phyloP scores from a whole-genome alignment of 345 rosid genomes.

The Hevea brasiliensis region DNA sequence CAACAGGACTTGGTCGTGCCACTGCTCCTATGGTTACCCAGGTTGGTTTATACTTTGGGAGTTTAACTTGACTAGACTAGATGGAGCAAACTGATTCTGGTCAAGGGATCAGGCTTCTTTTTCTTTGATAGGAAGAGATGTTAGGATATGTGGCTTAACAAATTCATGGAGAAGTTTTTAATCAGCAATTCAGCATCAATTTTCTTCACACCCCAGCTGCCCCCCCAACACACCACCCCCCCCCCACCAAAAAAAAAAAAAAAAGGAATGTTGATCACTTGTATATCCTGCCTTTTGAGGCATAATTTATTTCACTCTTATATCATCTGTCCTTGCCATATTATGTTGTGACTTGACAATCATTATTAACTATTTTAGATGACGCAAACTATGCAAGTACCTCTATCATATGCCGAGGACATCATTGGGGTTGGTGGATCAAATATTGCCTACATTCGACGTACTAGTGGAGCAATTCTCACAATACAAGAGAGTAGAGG shows the following conservation, averaged over 20 bases:
- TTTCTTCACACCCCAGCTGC: too few relatives aligned
- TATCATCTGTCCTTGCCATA: not conserved
- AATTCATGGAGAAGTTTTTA: not conserved
- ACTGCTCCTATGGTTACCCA: constrained; percentile 38
- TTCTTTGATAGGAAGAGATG: not conserved
- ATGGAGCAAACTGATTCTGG: not conserved
- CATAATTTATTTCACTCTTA: not conserved
- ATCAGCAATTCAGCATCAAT: too few relatives aligned
- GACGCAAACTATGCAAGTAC: constrained; percentile 39
- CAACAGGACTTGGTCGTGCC: constrained; percentile 30
- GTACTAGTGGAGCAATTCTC: constrained; percentile 34
- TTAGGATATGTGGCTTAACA: not conserved
- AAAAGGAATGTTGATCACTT: not conserved
- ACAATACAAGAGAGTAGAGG: constrained; percentile 34
- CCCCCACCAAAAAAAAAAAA: too few relatives aligned
- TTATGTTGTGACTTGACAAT: not conserved
- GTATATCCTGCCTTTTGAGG: not conserved
- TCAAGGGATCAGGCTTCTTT: not conserved
- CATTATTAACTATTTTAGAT: constrained; percentile 19
- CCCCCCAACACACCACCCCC: too few relatives aligned
- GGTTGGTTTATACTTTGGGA: constrained; percentile 26
- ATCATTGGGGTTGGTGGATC: constrained; percentile 39
- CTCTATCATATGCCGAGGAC: constrained; percentile 39
- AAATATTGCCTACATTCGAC: constrained; percentile 42
- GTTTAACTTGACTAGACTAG: not conserved